Evolutionary conservation across 2,329 filamentous ascomycete species (phyloP).

Genomic region (Xylaria sp.): DNA sequence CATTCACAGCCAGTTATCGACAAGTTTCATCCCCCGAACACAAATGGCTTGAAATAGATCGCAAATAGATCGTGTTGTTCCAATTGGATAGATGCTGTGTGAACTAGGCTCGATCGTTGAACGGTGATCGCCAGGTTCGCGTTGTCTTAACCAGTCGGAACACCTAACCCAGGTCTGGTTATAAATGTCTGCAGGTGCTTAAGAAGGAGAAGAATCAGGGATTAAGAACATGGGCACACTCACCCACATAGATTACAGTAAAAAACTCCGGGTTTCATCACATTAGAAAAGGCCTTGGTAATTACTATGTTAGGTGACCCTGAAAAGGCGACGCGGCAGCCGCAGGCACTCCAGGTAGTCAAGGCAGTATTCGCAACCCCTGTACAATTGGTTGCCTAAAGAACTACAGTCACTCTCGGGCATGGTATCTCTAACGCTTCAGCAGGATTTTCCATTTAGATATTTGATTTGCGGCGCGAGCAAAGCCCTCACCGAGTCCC

Average conservation of each 20-base stretch:
- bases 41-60: constrained; percentile 9
- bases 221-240: not conserved
- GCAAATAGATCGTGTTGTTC: constrained; percentile 9
- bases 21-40: constrained; percentile 12
- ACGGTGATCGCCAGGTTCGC: constrained; percentile 34
- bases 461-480: constrained; percentile 9
- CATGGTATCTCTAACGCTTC: constrained; percentile 2
- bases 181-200: not conserved
- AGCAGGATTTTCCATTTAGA: not conserved
- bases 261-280: not conserved
- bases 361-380: constrained; percentile 13
- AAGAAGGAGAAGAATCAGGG: not conserved
- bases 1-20: constrained; percentile 25
- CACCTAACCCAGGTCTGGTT: constrained; percentile 35
- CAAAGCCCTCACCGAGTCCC: not conserved
- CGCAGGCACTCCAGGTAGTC: not conserved
- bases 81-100: constrained; percentile 18
- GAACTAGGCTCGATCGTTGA: constrained; percentile 18
- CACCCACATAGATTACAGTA: not conserved
- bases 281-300: not conserved
- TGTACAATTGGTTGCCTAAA: constrained; percentile 2
- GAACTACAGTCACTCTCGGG: not conserved
- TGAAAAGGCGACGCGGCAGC: not conserved
- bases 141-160: constrained; percentile 21
- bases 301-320: not conserved